Base-by-base conservation (phyloP, 2,329 filamentous ascomycete species). In the Colletotrichum sp. region DNA sequence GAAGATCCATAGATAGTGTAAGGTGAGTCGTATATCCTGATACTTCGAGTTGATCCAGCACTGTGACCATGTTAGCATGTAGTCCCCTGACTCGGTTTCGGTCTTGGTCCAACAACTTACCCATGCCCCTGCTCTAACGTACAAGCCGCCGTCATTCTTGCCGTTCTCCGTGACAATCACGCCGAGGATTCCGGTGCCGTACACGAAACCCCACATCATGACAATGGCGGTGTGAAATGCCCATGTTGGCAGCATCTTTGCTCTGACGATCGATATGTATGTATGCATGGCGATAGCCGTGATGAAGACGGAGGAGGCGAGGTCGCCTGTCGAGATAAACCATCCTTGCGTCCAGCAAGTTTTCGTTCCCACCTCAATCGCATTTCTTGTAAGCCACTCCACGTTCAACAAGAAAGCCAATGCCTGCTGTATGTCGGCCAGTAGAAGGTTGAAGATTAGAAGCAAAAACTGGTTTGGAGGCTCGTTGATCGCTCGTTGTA, bases 351-450 rank as follows among this genome's bases (percentile, higher is more conserved):
- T 89, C 80, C 86, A 90, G 83, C 93, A 95, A 7, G 89, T 86
- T 2, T 86, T 79, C 0, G 88, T 89, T 4, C 87, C 87, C 2
- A 92, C 90, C 2, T 88, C 79, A 18, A 95, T 88, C 0, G 85
- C 86, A 81, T 93, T 86, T 16, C 85, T 81, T 2, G 83, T 82
- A 7, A 94, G 85, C 89, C 93, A 93, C 44, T 89, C 85, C 6
- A 89, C 88, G 77, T 92, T 94, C 65, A 94, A 85, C 59, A 93
- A 79, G 80, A 94, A 95, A 6, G 92, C 91, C 1, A 91, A 81
- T 9, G 91, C 88, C 80, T 95, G 93, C 79, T 93, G 91, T 71
- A 94, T 88, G 79, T 95, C 93, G 75, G 93, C 93, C 26, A 93
- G 84, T 7, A 95, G 85, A 0, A 95, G 88, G 81, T 95, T 95